phyloP scores from a whole-genome alignment of 2,329 filamentous ascomycete genomes.

The Reticulascus tulasneorum region DNA sequence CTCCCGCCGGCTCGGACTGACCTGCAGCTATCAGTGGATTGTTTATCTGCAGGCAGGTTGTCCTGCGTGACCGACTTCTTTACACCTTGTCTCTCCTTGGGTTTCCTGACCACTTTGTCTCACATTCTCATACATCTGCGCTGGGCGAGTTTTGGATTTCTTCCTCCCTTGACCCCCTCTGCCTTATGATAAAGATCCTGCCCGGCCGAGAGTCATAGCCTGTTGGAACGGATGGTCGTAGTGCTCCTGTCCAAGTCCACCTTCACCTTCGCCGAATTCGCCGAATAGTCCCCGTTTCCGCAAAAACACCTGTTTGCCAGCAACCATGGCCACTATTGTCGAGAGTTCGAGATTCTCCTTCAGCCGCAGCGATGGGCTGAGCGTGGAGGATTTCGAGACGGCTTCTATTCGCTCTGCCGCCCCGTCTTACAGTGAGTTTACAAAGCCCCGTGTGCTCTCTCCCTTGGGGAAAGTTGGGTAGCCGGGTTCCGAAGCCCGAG shows the following conservation, averaged over 20 bases:
- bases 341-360: conserved; percentile 12
- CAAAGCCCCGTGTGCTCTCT: not conserved
- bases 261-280: too few relatives aligned
- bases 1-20: conserved; percentile 11
- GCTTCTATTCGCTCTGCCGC: conserved; percentile 63
- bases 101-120: conserved; percentile 9
- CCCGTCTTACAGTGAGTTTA: conserved; percentile 60
- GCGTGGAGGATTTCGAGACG: conserved; percentile 59
- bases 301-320: not conserved
- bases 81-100: conserved; percentile 5
- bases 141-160: too few relatives aligned
- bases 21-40: conserved; percentile 8
- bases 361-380: conserved; percentile 22
- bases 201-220: too few relatives aligned
- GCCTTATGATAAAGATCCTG: too few relatives aligned
- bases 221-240: too few relatives aligned
- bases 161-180: too few relatives aligned
- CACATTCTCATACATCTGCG: too few relatives aligned
- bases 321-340: conserved; percentile 10
- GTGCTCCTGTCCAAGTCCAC: too few relatives aligned
- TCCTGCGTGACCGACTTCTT: conserved; percentile 14
- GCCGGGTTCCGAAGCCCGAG: not conserved
- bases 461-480: not conserved
- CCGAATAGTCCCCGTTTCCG: not conserved
- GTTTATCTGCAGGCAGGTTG: conserved; percentile 9